Conservation (phyloP, 1,139 yeast species). For the Sugiyamaella pinicola region DNA sequence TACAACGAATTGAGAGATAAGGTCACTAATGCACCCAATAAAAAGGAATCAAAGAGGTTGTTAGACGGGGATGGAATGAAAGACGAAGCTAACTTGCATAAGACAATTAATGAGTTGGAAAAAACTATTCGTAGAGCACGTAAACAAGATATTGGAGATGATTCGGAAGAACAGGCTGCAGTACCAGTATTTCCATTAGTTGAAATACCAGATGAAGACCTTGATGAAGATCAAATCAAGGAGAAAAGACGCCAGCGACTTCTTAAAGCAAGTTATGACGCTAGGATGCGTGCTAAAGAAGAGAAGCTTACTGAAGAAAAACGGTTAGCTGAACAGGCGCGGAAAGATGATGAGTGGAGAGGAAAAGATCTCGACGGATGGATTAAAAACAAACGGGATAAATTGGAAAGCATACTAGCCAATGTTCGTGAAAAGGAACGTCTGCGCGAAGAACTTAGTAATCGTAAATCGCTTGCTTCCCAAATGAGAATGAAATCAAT, state of each 20-base stretch:
- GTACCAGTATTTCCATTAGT: conserved; percentile 77
- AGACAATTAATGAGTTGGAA: conserved; percentile 67
- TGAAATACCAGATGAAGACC: conserved; percentile 76
- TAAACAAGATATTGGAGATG: conserved; percentile 61
- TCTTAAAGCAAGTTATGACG: conserved; percentile 84
- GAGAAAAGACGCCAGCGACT: conserved; percentile 85
- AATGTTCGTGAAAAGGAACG: conserved; percentile 68
- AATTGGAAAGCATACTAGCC: conserved; percentile 59
- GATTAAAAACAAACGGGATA: conserved; percentile 69
- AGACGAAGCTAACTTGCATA: conserved; percentile 68
- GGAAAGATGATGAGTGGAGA: conserved; percentile 77
- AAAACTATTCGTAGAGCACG: conserved; percentile 68
- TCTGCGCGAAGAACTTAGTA: conserved; percentile 75
- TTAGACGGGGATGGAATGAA: conserved; percentile 78
- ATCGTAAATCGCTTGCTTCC: conserved; percentile 87
- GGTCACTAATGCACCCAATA: conserved; percentile 51
- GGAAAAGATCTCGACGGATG: conserved; percentile 73
- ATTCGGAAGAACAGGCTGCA: conserved; percentile 48
- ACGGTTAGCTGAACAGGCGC: conserved; percentile 48
- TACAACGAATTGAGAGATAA: conserved; percentile 60
- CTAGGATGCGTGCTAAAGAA: conserved; percentile 78
- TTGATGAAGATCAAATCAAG: conserved; percentile 75
- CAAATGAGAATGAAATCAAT: conserved; percentile 91
- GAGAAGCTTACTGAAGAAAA: conserved; percentile 67
- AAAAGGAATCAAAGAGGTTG: conserved; percentile 50